Percentiles rank a stretch among this genome's conserved stretches.
phyloP scores from a whole-genome alignment of 305 asterid species.

The Andrographis paniculata region DNA sequence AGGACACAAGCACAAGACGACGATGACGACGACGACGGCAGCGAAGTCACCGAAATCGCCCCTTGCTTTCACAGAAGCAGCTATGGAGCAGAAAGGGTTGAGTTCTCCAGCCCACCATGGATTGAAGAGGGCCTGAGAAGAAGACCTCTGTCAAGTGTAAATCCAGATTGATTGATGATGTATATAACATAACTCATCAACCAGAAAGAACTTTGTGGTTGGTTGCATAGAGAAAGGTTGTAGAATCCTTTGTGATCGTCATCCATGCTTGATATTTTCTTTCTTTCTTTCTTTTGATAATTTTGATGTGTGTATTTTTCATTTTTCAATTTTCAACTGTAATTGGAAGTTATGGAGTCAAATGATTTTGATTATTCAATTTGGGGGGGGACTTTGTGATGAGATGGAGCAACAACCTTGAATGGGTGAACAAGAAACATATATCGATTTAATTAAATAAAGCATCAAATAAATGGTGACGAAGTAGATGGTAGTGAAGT shows the following conservation, averaged over 20 bases:
- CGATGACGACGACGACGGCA: too few relatives aligned
- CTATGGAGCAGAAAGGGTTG: conserved; percentile 17
- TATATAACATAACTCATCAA: conserved; percentile 17
- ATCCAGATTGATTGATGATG: conserved; percentile 11
- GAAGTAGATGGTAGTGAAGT: too few relatives aligned
- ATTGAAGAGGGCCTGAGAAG: conserved; percentile 25
- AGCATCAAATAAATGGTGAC: too few relatives aligned
- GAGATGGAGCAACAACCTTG: conserved; percentile 1
- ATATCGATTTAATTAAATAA: too few relatives aligned
- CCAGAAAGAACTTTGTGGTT: background rate
- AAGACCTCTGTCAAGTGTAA: too few relatives aligned
- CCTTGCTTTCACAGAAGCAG: conserved; percentile 24
- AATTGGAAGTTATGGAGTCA: conserved; percentile 16
- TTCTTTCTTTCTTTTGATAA: conserved; percentile 4
- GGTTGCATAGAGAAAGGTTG: conserved; percentile 9
- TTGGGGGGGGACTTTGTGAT: background rate
- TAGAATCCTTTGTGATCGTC: background rate
- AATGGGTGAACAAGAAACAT: too few relatives aligned
- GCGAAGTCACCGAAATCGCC: conserved; percentile 28
- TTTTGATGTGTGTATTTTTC: conserved; percentile 11
- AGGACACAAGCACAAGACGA: conserved; percentile 14
- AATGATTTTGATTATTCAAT: background rate
- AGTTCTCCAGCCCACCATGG: conserved; percentile 26
- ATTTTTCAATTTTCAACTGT: conserved; percentile 14
- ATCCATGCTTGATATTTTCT: background rate